Percentiles rank a stretch among this genome's conserved stretches.
Conservation (phyloP, 2,329 filamentous ascomycete genomes). For the Aplosporella prunicola region DNA sequence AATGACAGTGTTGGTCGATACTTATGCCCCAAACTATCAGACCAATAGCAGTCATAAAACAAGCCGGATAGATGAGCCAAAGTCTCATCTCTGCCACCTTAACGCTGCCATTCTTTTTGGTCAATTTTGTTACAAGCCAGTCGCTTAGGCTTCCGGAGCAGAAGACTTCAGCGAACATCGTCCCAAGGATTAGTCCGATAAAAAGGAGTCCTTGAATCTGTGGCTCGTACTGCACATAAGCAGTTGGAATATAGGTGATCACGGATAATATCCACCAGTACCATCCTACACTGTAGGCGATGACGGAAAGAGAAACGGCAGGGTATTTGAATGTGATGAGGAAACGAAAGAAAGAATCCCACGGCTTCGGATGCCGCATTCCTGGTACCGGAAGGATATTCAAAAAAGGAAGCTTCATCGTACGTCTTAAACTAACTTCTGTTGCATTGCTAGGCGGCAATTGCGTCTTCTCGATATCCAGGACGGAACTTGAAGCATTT, state of each 20-base stretch:
- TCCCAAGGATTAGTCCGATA: conserved; percentile 45
- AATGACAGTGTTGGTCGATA: conserved; percentile 45
- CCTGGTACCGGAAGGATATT: conserved; percentile 41
- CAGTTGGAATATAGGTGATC: conserved; percentile 44
- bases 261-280: conserved; percentile 50
- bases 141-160: conserved; percentile 47
- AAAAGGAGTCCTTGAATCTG: conserved; percentile 46
- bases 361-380: conserved; percentile 42
- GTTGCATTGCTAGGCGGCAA: conserved; percentile 12
- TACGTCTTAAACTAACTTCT: conserved; percentile 24
- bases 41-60: conserved; percentile 39
- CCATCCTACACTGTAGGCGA: conserved; percentile 45
- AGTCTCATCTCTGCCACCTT: conserved; percentile 46
- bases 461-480: conserved; percentile 16
- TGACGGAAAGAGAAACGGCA: conserved; percentile 37
- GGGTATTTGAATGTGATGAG: conserved; percentile 38
- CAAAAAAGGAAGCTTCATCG: conserved; percentile 36
- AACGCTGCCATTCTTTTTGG: conserved; percentile 34
- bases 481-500: conserved; percentile 13
- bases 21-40: conserved; percentile 48
- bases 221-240: conserved; percentile 40
- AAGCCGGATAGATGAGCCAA: conserved; percentile 47
- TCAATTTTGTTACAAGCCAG: conserved; percentile 38
- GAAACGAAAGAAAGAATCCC: conserved; percentile 39
- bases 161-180: conserved; percentile 41